Percentiles rank a stretch among this genome's conserved stretches.
phyloP scores from a whole-genome alignment of 1,284 basidiomycete species.

The Schizophyllum amplum region DNA sequence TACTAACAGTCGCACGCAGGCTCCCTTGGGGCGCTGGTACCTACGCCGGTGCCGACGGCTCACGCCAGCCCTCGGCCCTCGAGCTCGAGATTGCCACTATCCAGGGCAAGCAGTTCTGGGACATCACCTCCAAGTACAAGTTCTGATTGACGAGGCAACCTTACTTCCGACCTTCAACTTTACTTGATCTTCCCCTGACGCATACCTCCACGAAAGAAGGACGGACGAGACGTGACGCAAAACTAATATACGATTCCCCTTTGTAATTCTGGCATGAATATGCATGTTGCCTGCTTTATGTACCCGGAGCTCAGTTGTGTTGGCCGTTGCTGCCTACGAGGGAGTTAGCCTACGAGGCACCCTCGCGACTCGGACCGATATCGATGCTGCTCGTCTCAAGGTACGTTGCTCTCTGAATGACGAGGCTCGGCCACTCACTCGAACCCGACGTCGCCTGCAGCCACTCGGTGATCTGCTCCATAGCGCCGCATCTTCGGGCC shows the following conservation, averaged over 20 bases:
- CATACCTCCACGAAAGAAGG: too few relatives aligned
- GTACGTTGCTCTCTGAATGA: too few relatives aligned
- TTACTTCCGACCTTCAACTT: not conserved
- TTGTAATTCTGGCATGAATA: too few relatives aligned
- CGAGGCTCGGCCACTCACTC: too few relatives aligned
- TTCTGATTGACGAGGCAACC: slow-evolving; percentile 18
- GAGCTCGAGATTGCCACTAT: slow-evolving; percentile 60
- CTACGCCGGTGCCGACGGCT: slow-evolving; percentile 55
- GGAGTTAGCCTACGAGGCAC: too few relatives aligned
- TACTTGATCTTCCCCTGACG: not conserved
- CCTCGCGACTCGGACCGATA: too few relatives aligned
- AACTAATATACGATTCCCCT: too few relatives aligned
- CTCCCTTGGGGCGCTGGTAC: slow-evolving; percentile 74
- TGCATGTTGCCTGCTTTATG: too few relatives aligned
- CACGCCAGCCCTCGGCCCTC: slow-evolving; percentile 49
- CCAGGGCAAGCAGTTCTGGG: slow-evolving; percentile 60
- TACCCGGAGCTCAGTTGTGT: too few relatives aligned
- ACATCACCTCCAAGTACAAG: slow-evolving; percentile 34
- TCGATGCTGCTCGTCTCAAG: too few relatives aligned
- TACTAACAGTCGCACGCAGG: slow-evolving; percentile 25
- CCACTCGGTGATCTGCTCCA: not conserved
- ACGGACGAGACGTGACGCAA: too few relatives aligned
- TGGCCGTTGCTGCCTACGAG: too few relatives aligned
- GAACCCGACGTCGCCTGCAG: not conserved
- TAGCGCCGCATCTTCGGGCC: not conserved